A percentile compares a stretch with the other conserved stretches of the same genome.
phyloP scores from a whole-genome alignment of 352 stramenopile species.

The Phytophthora ohioensis region DNA sequence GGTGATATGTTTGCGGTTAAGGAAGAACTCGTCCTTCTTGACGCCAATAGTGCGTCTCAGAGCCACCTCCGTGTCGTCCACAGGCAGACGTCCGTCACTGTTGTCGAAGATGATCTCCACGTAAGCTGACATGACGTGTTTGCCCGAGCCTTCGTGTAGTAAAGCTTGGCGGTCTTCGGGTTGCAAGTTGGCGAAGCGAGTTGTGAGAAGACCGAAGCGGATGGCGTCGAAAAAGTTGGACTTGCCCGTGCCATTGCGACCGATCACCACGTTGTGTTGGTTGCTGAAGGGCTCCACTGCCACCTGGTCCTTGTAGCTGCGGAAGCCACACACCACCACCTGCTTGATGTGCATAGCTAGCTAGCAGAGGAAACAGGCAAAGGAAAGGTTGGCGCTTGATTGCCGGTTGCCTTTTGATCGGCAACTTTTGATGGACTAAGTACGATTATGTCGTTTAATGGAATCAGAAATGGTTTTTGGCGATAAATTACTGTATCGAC shows the following conservation, averaged over 20 bases:
- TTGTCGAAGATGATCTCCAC: conserved; percentile 99
- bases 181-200: conserved; percentile 92
- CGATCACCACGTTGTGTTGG: conserved; percentile 98
- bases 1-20: conserved; percentile 98
- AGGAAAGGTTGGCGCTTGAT: not conserved
- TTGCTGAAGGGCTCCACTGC: conserved; percentile 93
- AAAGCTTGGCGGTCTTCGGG: conserved; percentile 94
- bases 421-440: too few species aligned
- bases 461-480: too few species aligned
- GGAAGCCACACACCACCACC: conserved; percentile 95
- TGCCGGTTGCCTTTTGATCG: conserved; percentile 7
- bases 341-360: conserved; percentile 97
- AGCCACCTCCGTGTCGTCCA: conserved; percentile 94
- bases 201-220: conserved; percentile 97
- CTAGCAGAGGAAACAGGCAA: conserved; percentile 7
- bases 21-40: conserved; percentile 99
- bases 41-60: conserved; percentile 98
- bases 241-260: conserved; percentile 97
- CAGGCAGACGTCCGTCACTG: conserved; percentile 94
- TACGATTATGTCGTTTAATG: too few species aligned
- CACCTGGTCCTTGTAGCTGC: conserved; percentile 94
- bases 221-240: conserved; percentile 99
- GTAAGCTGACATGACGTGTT: conserved; percentile 97
- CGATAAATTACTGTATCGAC: too few species aligned
- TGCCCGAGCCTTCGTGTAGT: conserved; percentile 95